Evolutionary conservation across 768 basidiomycete genomes (phyloP).

Genomic region (Chalciporus pseudorubinellus): DNA sequence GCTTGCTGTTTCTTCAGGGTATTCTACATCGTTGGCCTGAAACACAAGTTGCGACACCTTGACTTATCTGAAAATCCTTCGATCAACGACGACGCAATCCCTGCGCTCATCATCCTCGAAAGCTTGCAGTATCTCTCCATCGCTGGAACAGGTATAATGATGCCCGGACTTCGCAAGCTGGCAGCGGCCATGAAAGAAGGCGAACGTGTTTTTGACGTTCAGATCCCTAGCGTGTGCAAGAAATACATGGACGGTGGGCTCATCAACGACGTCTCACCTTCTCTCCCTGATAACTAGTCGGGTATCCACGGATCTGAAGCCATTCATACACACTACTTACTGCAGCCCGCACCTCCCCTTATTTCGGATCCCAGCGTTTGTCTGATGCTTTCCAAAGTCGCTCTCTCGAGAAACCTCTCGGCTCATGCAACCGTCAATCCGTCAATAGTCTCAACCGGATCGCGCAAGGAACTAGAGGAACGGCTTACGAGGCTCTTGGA

Average conservation of each 20-base stretch:
- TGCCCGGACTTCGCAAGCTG: constrained; percentile 56
- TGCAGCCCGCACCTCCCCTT: constrained; percentile 48
- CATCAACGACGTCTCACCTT: neutral
- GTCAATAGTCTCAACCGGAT: constrained; percentile 43
- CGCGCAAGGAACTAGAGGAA: constrained; percentile 47
- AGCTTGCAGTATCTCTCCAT: constrained; percentile 52
- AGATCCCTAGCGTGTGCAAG: constrained; percentile 53
- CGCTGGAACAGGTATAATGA: constrained; percentile 51
- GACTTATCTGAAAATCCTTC: constrained; percentile 50
- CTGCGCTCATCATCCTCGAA: constrained; percentile 49
- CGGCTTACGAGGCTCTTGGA: constrained; percentile 47
- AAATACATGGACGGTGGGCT: constrained; percentile 51
- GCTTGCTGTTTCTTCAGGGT: constrained; percentile 39
- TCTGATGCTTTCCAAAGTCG: constrained; percentile 41
- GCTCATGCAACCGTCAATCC: constrained; percentile 52
- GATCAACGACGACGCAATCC: constrained; percentile 56
- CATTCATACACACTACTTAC: constrained; percentile 46
- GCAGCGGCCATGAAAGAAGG: constrained; percentile 37
- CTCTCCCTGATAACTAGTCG: neutral
- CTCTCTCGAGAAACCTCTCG: constrained; percentile 54
- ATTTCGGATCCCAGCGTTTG: constrained; percentile 44
- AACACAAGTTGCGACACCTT: constrained; percentile 50
- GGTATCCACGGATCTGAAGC: constrained; percentile 29
- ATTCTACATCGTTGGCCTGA: constrained; percentile 56
- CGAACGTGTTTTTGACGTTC: constrained; percentile 45